A percentile compares a stretch with the other conserved stretches of the same genome.
These are phyloP conservation scores for Syzygium syzygioides DNA, from an alignment of 441 rosid genomes.

Conservation along the genomic window DNA sequence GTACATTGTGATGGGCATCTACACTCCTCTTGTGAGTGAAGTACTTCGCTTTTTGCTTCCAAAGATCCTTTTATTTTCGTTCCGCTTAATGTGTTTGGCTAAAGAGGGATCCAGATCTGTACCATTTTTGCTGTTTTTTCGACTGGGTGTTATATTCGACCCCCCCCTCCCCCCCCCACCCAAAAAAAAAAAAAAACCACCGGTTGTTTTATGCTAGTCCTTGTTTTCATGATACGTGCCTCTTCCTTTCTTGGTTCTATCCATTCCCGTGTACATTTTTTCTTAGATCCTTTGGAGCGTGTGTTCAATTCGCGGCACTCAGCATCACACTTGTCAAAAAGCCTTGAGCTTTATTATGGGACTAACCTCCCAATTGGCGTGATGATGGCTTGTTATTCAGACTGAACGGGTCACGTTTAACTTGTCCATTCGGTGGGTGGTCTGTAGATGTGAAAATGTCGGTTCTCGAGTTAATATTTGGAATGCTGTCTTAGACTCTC, in stretches of 20 bases:
- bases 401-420: neutral
- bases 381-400: neutral
- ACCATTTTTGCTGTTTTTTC: slow-evolving; percentile 3
- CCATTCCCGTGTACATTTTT: neutral
- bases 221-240: neutral
- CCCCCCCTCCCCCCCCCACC: too few relatives aligned
- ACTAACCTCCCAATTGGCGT: neutral
- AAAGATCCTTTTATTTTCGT: neutral
- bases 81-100: neutral
- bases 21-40: slow-evolving; percentile 81
- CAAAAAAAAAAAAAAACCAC: too few relatives aligned
- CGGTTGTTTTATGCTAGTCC: neutral
- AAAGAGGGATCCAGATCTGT: slow-evolving; percentile 44
- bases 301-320: neutral
- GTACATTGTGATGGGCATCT: slow-evolving; percentile 77
- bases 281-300: neutral
- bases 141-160: slow-evolving; percentile 4
- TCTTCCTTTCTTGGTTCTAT: neutral
- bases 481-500: neutral
- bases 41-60: neutral
- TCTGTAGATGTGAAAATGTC: neutral
- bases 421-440: neutral
- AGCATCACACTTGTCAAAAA: neutral
- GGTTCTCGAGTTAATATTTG: neutral
- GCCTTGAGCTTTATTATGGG: neutral